Base-by-base conservation (phyloP, 1,284 basidiomycete genomes). In the Athelia sp. region DNA sequence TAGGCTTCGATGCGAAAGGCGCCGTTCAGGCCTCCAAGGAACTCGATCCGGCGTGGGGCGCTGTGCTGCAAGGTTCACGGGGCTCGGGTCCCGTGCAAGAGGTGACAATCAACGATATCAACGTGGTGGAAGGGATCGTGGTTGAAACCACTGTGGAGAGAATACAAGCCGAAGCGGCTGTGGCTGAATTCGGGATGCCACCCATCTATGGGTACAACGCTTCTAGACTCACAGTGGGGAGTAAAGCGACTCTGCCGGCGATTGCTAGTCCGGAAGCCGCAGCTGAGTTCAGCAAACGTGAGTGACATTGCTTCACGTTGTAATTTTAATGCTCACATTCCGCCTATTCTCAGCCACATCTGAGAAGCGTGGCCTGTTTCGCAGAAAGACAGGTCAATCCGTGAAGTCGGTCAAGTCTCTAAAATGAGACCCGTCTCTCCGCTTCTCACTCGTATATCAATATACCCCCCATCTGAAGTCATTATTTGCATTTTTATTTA, bases 31-130 rank as follows among this genome's bases (percentile, higher is more conserved):
- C 82, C 11, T 83, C 82, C 17, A 77, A 79, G 52, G 85, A 84
- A 56, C 79, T 93, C 26, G 89, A 93, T 59, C 82, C 83, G 3
- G 79, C 79, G 38, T 95, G 90, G 90, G 81, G 78, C 52, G 69
- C 75, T 44, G 67, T 90, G 50, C 70, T 89, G 21, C 72, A 80
- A 48, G 81, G 87, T 66, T 69, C 90, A 9, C 75, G 78, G 35
- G 76, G 74, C 22, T 75, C 81, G 58, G 85, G 86, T 24, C 72
- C 83, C 57, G 74, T 71, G 45, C 69, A 70, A 36, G 69, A 73
- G 52, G 72, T 79, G 51, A 76, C 84, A 46, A 66, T 74, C 52
- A 72, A 81, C 15, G n/a, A 40, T 40, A 21, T 40, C 19, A 6
- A 40, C 19, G 6, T 40, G 4, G 36, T 6, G 36, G 36, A 40